phyloP scores from a whole-genome alignment of 176 grass and related monocot genomes.

The Phoenix dactylifera region DNA sequence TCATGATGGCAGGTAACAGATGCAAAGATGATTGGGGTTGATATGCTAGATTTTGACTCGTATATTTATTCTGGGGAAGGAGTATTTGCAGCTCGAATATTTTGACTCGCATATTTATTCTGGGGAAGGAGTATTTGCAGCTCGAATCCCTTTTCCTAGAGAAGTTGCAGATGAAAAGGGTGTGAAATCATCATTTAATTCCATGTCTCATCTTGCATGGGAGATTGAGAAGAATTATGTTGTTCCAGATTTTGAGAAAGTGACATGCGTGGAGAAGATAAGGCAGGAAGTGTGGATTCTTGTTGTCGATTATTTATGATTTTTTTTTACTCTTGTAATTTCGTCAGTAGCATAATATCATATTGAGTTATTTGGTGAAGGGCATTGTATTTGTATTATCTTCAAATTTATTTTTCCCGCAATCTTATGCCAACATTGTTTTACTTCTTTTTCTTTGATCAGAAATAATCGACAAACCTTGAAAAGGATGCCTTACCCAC shows the following conservation, averaged over 20 bases:
- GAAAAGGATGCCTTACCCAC: too few relatives aligned
- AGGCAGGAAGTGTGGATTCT: slow-evolving; percentile 31
- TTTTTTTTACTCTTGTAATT: background rate
- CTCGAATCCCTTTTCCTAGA: slow-evolving; percentile 68
- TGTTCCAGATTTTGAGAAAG: slow-evolving; percentile 67
- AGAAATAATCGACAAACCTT: too few relatives aligned
- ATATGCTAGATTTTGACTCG: slow-evolving; percentile 75
- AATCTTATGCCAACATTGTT: too few relatives aligned
- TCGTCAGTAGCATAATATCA: background rate
- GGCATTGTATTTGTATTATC: too few relatives aligned
- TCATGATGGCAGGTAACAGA: slow-evolving; percentile 34
- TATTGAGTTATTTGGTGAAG: too few relatives aligned
- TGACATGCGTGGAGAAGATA: slow-evolving; percentile 55
- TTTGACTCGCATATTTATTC: slow-evolving; percentile 71
- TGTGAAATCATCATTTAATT: slow-evolving; percentile 88
- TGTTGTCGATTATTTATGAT: slow-evolving; percentile 10
- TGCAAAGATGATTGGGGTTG: slow-evolving; percentile 90
- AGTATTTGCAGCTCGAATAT: slow-evolving; percentile 55
- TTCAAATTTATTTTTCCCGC: too few relatives aligned
- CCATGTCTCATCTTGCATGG: slow-evolving; percentile 95
- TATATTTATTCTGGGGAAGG: slow-evolving; percentile 50
- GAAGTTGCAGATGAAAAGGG: slow-evolving; percentile 78
- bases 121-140: slow-evolving; percentile 43
- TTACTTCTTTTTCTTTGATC: too few relatives aligned
- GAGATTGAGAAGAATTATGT: slow-evolving; percentile 75